Base-by-base conservation (phyloP, 2,329 filamentous ascomycete species). In the Alternaria hordeiaustralica region DNA sequence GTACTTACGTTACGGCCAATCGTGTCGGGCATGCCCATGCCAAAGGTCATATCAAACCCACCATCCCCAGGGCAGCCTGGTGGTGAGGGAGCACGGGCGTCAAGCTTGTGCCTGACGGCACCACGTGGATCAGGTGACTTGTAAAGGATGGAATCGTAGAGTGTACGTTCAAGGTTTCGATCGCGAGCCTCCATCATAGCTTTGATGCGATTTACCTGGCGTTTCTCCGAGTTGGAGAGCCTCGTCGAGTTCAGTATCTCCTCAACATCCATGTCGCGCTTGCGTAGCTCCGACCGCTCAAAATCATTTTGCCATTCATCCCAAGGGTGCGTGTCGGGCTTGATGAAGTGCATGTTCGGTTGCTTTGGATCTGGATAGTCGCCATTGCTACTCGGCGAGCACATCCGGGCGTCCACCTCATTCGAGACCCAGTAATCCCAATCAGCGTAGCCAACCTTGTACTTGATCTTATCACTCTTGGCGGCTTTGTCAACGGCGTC, bases 311-410 rank as follows among this genome's bases (percentile, higher is more conserved):
- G 5, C 58, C 45, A 56, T 1, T 15, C n/a, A 44, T 15, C 15
- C 51, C 51, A 61, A 7, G 58, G 51, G 18, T 61, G 51, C 8
- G 51, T 56, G 21, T 61, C 51, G 6, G 58, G 51, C 58, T 61
- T 61, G 58, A 61, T 61, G 18, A 61, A 61, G 12, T 61, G 58
- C 58, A 61, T 61, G 44, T 61, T 5, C 6, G 58, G 51, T 8
- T 61, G 44, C 4, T 56, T 50, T 12, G 25, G 13, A 6, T 56
- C 51, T 6, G 58, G 58, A 7, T 61, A 61, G 43, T 61, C 51
- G 44, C 58, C 58, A 5, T 61, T 56, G 51, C 51, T 56, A 5
- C 51, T 61, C 7, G 58, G 58, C 23, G 51, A 61, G 45, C 58
- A 61, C 51, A 61, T 61, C 6, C 43, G 45, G 51, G 28, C 51